These are phyloP conservation scores for Cyclotella kingstonii DNA, from an alignment of 108 stramenopile species.

Conservation along the genomic window DNA sequence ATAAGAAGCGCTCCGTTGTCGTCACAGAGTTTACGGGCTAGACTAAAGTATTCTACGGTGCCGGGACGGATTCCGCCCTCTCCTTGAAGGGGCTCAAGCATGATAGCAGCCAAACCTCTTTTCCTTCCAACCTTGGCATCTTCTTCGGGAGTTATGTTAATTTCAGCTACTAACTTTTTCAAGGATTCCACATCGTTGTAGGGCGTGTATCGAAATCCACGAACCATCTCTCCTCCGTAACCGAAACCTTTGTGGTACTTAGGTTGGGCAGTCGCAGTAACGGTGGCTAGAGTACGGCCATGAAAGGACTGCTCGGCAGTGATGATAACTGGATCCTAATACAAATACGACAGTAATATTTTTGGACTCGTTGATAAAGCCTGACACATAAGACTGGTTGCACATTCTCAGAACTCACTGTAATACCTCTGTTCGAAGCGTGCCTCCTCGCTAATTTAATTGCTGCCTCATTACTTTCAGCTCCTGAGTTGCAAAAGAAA, in stretches of 20 bases:
- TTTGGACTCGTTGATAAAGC: too few species aligned
- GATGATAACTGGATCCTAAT: constrained; percentile 92
- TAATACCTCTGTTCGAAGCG: constrained; percentile 74
- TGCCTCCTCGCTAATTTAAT: constrained; percentile 94
- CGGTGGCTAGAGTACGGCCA: constrained; percentile 92
- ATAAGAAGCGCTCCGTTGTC: constrained; percentile 89
- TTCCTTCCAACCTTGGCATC: constrained; percentile 59
- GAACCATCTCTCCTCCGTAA: constrained; percentile 83
- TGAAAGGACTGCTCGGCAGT: constrained; percentile 93
- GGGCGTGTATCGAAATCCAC: constrained; percentile 84
- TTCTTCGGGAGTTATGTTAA: constrained; percentile 58
- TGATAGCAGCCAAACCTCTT: constrained; percentile 89
- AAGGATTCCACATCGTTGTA: constrained; percentile 90
- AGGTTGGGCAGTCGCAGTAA: constrained; percentile 95
- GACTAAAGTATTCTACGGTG: constrained; percentile 70
- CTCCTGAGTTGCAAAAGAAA: constrained; percentile 98
- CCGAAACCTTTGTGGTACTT: constrained; percentile 94
- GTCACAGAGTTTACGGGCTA: constrained; percentile 81
- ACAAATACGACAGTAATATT: neutral
- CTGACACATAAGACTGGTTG: neutral
- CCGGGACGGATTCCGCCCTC: constrained; percentile 96
- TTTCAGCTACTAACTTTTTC: constrained; percentile 64
- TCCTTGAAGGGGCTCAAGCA: constrained; percentile 96
- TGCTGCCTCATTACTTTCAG: constrained; percentile 97
- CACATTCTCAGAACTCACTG: constrained; percentile 53